Conservation (phyloP, 1,284 basidiomycete genomes). For the Cutaneotrichosporon cavernicola region DNA sequence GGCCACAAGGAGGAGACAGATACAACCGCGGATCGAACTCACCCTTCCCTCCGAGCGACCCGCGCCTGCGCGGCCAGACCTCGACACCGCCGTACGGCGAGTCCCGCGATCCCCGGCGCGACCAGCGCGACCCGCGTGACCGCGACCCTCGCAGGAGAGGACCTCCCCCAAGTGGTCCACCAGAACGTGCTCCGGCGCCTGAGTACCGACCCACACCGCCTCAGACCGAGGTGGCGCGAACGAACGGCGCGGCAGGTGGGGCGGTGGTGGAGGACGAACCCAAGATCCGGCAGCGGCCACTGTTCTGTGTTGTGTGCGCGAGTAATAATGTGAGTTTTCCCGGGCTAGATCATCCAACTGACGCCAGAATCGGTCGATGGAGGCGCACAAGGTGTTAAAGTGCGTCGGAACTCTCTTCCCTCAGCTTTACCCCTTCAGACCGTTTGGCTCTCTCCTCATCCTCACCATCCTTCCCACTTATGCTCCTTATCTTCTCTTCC, state of each 20-base stretch:
- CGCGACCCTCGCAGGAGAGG: constrained; percentile 9
- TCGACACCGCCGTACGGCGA: constrained; percentile 15
- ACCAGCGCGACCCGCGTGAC: constrained; percentile 12
- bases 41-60: constrained; percentile 9
- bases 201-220: constrained; percentile 14
- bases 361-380: constrained; percentile 94
- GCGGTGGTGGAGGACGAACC: constrained; percentile 20
- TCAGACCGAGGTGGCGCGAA: constrained; percentile 6
- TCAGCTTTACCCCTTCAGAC: neutral
- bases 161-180: constrained; percentile 4
- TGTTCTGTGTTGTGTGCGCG: constrained; percentile 97
- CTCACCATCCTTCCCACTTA: neutral
- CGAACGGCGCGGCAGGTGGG: constrained; percentile 4
- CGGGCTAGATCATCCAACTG: constrained; percentile 10
- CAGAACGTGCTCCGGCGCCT: constrained; percentile 1
- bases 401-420: constrained; percentile 55
- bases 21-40: constrained; percentile 10
- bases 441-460: neutral
- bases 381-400: constrained; percentile 89
- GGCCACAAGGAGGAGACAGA: neutral
- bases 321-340: constrained; percentile 77
- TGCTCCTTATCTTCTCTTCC: too few species aligned
- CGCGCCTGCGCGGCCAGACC: constrained; percentile 4
- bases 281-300: constrained; percentile 57
- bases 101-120: constrained; percentile 2